A percentile compares a stretch with the other conserved stretches of the same genome.
These are phyloP conservation scores for Gnaphalium uliginosum DNA, from an alignment of 129 eudicot species.

Conservation along the genomic window DNA sequence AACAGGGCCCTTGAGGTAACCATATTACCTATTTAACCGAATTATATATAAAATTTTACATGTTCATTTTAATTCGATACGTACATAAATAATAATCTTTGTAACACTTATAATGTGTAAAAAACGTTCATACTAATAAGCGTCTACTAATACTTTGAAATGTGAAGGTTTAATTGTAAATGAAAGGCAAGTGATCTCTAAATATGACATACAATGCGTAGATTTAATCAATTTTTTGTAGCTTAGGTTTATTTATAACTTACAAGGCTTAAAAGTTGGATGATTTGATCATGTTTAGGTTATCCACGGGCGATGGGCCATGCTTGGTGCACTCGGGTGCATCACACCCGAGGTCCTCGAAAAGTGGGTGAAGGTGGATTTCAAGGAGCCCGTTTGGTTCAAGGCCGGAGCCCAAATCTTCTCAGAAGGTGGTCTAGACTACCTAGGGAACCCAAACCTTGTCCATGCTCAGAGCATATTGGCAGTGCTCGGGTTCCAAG, in stretches of 20 bases:
- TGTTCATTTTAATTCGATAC: background rate
- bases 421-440: conserved; percentile 84
- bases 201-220: background rate
- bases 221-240: background rate
- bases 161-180: too few relatives aligned
- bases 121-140: too few relatives aligned
- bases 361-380: conserved; percentile 67
- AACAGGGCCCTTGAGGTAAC: conserved; percentile 87
- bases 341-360: conserved; percentile 74
- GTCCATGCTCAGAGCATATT: conserved; percentile 87
- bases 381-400: conserved; percentile 89
- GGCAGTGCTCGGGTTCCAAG: conserved; percentile 75
- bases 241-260: background rate
- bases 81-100: background rate
- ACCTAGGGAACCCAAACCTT: conserved; percentile 83
- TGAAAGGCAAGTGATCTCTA: background rate
- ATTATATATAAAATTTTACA: too few relatives aligned
- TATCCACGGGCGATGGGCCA: conserved; percentile 85
- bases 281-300: conserved; percentile 35
- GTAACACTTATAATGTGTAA: background rate
- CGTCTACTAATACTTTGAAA: too few relatives aligned
- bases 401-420: conserved; percentile 86
- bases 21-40: background rate
- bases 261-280: background rate
- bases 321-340: conserved; percentile 88